Percentiles rank a stretch among this genome's conserved stretches.
These are phyloP conservation scores for Phytophthora fragariae DNA, from an alignment of 352 stramenopile species.

Conservation along the genomic window DNA sequence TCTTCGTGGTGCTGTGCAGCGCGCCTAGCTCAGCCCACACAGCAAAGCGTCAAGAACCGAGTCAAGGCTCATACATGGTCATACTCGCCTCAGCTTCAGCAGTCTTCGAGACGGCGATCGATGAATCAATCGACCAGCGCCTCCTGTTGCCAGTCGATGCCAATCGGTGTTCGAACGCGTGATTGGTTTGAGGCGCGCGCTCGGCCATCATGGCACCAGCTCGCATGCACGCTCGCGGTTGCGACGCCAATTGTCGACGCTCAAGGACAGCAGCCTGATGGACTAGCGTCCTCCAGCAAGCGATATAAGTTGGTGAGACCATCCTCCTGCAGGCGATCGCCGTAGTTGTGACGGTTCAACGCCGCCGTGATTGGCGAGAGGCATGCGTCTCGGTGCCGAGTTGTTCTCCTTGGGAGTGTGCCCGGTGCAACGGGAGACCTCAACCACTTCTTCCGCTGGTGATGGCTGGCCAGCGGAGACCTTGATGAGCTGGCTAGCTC, in stretches of 20 bases:
- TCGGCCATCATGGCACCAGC: slow-evolving; percentile 30
- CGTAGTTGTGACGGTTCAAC: slow-evolving; percentile 34
- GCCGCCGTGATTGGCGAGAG: slow-evolving; percentile 35
- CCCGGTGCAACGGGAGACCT: slow-evolving; percentile 7
- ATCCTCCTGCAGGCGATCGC: slow-evolving; percentile 23
- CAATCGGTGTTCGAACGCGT: slow-evolving; percentile 15
- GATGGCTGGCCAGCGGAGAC: slow-evolving; percentile 21
- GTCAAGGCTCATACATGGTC: background rate
- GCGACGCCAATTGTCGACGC: slow-evolving; percentile 24
- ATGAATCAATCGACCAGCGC: slow-evolving; percentile 12
- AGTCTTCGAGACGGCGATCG: slow-evolving; percentile 7
- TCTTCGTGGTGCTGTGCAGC: background rate
- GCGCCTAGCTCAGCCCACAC: background rate
- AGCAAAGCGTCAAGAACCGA: background rate
- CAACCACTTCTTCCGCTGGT: slow-evolving; percentile 38
- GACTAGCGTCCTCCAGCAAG: background rate
- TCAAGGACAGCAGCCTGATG: slow-evolving; percentile 9
- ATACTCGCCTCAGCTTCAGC: slow-evolving; percentile 2
- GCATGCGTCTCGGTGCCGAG: slow-evolving; percentile 20
- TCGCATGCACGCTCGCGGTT: slow-evolving; percentile 19
- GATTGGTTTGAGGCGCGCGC: slow-evolving; percentile 30
- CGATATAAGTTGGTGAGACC: slow-evolving; percentile 22
- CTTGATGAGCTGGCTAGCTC: background rate
- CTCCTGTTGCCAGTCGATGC: slow-evolving; percentile 22
- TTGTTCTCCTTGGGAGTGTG: slow-evolving; percentile 12